Evolutionary conservation across 768 basidiomycete genomes (phyloP).

Genomic region (Tubosaeta sp.): DNA sequence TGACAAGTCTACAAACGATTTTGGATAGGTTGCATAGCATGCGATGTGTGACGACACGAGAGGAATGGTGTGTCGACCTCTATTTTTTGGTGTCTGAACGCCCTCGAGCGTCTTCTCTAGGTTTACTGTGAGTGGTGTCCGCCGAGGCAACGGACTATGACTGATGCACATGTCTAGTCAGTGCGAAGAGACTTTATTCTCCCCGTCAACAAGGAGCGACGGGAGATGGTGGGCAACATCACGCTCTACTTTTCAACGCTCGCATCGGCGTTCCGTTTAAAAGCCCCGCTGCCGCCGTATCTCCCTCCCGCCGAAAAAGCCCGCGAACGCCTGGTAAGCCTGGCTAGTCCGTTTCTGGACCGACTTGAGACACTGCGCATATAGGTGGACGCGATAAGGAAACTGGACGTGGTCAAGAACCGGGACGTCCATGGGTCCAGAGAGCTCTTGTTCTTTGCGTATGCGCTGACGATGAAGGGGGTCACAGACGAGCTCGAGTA

Average conservation of each 20-base stretch:
- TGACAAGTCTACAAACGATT: slow-evolving; percentile 80
- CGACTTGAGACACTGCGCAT: too few species aligned
- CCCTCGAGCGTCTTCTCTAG: slow-evolving; percentile 33
- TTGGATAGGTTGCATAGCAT: slow-evolving; percentile 90
- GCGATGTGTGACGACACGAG: slow-evolving; percentile 93
- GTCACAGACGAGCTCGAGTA: slow-evolving; percentile 86
- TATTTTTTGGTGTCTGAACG: neutral
- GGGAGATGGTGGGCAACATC: slow-evolving; percentile 94
- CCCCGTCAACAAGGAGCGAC: slow-evolving; percentile 83
- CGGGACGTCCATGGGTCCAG: slow-evolving; percentile 77
- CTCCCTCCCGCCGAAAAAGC: slow-evolving; percentile 90
- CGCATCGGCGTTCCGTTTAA: slow-evolving; percentile 74
- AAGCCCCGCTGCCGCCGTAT: slow-evolving; percentile 93
- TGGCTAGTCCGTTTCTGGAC: neutral
- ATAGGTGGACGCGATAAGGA: slow-evolving; percentile 78
- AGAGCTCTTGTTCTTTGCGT: slow-evolving; percentile 90
- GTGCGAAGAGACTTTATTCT: slow-evolving; percentile 85
- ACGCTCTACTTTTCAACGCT: slow-evolving; percentile 84
- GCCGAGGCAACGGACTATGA: neutral
- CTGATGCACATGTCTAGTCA: slow-evolving; percentile 39
- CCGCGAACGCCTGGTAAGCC: slow-evolving; percentile 66
- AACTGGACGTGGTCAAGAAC: slow-evolving; percentile 83
- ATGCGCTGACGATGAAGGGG: slow-evolving; percentile 90
- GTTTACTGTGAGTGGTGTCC: slow-evolving; percentile 58
- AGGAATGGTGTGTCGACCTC: slow-evolving; percentile 70